Evolutionary conservation across 345 rosid species (phyloP).

Genomic region (Brassica juncea): DNA sequence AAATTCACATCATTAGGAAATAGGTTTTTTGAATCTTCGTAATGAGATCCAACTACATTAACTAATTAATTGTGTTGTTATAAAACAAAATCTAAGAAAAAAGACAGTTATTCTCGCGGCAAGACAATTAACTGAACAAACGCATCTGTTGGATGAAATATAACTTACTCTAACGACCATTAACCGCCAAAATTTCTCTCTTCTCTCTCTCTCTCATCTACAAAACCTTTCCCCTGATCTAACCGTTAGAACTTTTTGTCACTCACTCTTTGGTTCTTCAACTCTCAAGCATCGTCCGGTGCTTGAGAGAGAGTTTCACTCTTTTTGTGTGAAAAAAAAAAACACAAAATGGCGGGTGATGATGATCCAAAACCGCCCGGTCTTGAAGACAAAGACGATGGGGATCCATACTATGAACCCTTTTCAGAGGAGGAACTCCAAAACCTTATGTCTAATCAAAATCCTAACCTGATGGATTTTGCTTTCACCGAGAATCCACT

Average conservation of each 20-base stretch:
- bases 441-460: not conserved
- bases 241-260: not conserved
- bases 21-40: not conserved
- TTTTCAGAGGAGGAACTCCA: not conserved
- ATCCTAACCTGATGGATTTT: not conserved
- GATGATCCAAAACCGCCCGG: not conserved
- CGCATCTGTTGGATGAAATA: constrained; percentile 28
- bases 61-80: not conserved
- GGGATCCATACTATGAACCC: not conserved
- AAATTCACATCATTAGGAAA: not conserved
- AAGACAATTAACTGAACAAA: constrained; percentile 28
- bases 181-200: constrained; percentile 16
- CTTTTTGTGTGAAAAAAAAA: not conserved
- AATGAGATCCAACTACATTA: not conserved
- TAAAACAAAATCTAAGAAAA: not conserved
- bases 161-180: constrained; percentile 29
- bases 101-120: constrained; percentile 28
- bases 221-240: constrained; percentile 16
- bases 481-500: not conserved
- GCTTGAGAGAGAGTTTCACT: constrained; percentile 32
- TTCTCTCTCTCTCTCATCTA: not conserved
- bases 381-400: not conserved
- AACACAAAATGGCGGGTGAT: constrained; percentile 22
- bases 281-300: constrained; percentile 38
- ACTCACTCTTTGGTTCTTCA: constrained; percentile 30